A percentile compares a stretch with the other conserved stretches of the same genome.
Evolutionary conservation across 805 yeast species (phyloP).

Genomic region (Candida saitoana): DNA sequence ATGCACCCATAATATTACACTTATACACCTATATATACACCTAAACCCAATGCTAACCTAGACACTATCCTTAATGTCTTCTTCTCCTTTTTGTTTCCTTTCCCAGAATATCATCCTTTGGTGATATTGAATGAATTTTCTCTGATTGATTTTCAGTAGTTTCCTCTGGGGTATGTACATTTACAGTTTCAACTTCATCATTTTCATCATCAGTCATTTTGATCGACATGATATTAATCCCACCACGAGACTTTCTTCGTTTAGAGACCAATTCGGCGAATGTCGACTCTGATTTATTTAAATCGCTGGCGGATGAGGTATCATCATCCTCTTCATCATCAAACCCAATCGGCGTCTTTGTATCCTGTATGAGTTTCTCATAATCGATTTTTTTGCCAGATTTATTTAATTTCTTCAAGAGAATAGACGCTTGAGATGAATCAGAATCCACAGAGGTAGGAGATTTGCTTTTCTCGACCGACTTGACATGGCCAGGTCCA

Average conservation of each 20-base stretch:
- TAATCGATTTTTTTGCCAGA: slow-evolving; percentile 32
- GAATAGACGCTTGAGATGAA: neutral
- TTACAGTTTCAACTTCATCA: neutral
- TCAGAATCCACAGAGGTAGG: neutral
- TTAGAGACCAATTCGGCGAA: slow-evolving; percentile 9
- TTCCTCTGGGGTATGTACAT: neutral
- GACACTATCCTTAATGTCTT: too few relatives aligned
- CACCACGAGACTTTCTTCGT: slow-evolving; percentile 27
- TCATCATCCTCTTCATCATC: slow-evolving; percentile 33
- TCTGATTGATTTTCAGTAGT: neutral
- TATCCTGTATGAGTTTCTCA: slow-evolving; percentile 28
- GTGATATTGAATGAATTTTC: too few relatives aligned
- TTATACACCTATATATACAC: neutral
- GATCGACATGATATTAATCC: slow-evolving; percentile 16
- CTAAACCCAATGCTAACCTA: neutral
- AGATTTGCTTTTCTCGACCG: neutral
- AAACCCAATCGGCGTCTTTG: slow-evolving; percentile 28
- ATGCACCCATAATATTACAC: too few relatives aligned
- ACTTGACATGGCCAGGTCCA: neutral
- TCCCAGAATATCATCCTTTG: too few relatives aligned
- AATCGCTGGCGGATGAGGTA: slow-evolving; percentile 6
- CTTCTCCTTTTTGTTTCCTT: too few relatives aligned
- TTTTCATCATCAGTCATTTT: slow-evolving; percentile 2
- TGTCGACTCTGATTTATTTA: slow-evolving; percentile 6
- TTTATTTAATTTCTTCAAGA: slow-evolving; percentile 34